Evolutionary conservation across 257 asterid species (phyloP).

Genomic region (Rubia yunnanensis): DNA sequence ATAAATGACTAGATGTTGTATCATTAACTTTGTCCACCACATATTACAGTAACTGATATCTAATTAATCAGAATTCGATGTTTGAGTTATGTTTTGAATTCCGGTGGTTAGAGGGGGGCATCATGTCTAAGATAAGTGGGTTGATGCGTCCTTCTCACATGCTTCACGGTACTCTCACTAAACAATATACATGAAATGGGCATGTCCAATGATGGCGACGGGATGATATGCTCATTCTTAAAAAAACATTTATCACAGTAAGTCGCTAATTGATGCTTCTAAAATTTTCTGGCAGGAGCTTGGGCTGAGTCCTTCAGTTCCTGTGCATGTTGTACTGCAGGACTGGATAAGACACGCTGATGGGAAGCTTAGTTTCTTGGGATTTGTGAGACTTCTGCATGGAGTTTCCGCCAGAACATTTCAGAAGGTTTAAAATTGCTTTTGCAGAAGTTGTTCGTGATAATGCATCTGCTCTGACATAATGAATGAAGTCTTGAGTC

Average conservation of each 20-base stretch:
- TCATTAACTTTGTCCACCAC: not conserved
- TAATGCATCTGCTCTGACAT: not conserved
- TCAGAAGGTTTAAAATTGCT: slow-evolving; percentile 43
- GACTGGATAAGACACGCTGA: slow-evolving; percentile 93
- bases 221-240: not conserved
- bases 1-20: not conserved
- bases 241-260: not conserved
- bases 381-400: slow-evolving; percentile 79
- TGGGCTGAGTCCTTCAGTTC: slow-evolving; percentile 78
- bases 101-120: not conserved
- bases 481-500: not conserved
- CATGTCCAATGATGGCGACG: not conserved
- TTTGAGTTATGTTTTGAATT: not conserved
- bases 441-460: not conserved
- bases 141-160: not conserved
- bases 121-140: not conserved
- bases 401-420: slow-evolving; percentile 68
- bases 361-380: slow-evolving; percentile 92
- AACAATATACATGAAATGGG: not conserved
- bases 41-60: not conserved
- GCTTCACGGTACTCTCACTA: not conserved
- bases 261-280: not conserved
- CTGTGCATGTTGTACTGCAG: slow-evolving; percentile 82
- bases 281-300: slow-evolving; percentile 48
- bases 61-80: not conserved